phyloP scores from a whole-genome alignment of 768 basidiomycete species.

The Calocera cornea region DNA sequence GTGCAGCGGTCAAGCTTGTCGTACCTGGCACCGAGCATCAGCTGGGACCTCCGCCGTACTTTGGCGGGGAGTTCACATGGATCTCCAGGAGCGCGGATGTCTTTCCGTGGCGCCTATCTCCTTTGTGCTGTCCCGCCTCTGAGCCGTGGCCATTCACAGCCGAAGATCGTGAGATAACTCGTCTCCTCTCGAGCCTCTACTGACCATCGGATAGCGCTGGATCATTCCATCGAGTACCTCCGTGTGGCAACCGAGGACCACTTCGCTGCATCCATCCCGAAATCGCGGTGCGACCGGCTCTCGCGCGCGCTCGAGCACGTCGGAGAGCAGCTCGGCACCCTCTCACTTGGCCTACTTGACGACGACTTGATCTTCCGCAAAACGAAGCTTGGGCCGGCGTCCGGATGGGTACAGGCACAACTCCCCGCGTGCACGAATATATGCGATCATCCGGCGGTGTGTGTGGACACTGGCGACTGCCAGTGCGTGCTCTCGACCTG shows the following conservation, averaged over 20 bases:
- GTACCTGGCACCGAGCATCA: conserved; percentile 18
- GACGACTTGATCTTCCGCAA: neutral
- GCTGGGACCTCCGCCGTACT: conserved; percentile 16
- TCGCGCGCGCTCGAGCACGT: conserved; percentile 4
- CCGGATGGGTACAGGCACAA: conserved; percentile 20
- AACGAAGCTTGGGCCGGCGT: neutral
- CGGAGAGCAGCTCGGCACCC: conserved; percentile 5
- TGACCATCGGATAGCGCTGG: conserved; percentile 11
- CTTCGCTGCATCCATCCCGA: conserved; percentile 6
- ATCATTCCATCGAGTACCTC: conserved; percentile 21
- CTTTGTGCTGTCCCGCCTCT: conserved; percentile 22
- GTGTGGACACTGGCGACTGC: conserved; percentile 24
- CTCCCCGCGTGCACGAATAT: conserved; percentile 25
- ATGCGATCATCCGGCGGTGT: conserved; percentile 22
- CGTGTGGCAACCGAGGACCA: conserved; percentile 19
- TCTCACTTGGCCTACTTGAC: conserved; percentile 4
- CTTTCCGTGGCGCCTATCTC: conserved; percentile 22
- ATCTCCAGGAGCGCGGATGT: conserved; percentile 7
- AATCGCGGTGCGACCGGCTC: conserved; percentile 8
- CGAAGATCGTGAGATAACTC: conserved; percentile 17
- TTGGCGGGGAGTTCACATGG: conserved; percentile 7
- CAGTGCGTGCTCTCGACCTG: conserved; percentile 24
- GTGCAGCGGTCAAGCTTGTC: conserved; percentile 15
- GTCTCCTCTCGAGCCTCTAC: neutral
- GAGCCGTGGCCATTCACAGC: conserved; percentile 23